Conservation (phyloP, 805 yeast genomes). For the Citeromyces matritensis region DNA sequence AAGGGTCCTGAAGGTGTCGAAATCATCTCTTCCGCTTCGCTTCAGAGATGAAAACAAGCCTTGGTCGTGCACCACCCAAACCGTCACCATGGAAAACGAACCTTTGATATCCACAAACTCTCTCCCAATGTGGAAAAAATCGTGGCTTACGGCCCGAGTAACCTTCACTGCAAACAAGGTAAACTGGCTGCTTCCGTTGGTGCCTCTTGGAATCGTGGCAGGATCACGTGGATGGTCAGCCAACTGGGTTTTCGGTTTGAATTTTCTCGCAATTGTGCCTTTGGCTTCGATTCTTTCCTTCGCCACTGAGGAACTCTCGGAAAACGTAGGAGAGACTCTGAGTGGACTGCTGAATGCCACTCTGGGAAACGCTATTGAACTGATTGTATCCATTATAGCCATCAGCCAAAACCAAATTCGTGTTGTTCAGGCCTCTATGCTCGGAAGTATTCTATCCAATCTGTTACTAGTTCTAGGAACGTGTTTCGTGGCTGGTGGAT, state of each 20-base stretch:
- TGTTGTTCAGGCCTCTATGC: slow-evolving; percentile 94
- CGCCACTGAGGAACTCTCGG: slow-evolving; percentile 88
- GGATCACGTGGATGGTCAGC: slow-evolving; percentile 44
- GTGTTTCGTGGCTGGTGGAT: slow-evolving; percentile 88
- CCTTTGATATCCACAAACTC: no score
- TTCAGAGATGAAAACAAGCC: no score
- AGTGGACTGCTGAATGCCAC: slow-evolving; percentile 96
- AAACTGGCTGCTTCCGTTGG: slow-evolving; percentile 64
- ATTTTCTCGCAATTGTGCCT: slow-evolving; percentile 85
- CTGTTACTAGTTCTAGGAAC: slow-evolving; percentile 86
- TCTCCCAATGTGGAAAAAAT: no score
- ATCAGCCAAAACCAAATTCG: slow-evolving; percentile 73
- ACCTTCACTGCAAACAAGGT: slow-evolving; percentile 24
- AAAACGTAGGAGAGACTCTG: slow-evolving; percentile 76
- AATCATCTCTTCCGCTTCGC: no score
- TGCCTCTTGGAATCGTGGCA: slow-evolving; percentile 79
- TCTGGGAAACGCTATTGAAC: slow-evolving; percentile 94
- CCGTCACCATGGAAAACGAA: no score
- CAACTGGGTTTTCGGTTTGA: slow-evolving; percentile 46
- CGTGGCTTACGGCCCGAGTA: no score
- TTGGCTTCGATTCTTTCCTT: slow-evolving; percentile 80
- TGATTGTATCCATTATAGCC: slow-evolving; percentile 89
- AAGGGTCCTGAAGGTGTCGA: no score
- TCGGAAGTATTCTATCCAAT: slow-evolving; percentile 86
- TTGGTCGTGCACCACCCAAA: no score